A percentile compares a stretch with the other conserved stretches of the same genome.
Evolutionary conservation across 805 yeast species (phyloP).

Genomic region (Starmerella floricola): DNA sequence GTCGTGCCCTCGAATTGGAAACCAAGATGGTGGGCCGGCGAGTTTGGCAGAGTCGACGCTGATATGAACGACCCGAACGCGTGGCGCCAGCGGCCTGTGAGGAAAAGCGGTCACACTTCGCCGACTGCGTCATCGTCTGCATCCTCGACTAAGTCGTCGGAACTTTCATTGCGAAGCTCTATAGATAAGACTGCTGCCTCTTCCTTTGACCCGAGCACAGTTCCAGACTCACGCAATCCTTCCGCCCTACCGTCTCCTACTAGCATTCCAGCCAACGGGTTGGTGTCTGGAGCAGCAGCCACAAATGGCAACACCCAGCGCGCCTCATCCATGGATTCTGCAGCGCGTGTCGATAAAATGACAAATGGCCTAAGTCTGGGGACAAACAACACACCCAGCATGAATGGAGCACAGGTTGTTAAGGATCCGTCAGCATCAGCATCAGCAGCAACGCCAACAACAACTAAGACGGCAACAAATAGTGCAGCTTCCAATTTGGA

Average conservation of each 20-base stretch:
- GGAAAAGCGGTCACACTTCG: not conserved
- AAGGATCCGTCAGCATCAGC: not conserved
- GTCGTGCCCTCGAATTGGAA: slow-evolving; percentile 12
- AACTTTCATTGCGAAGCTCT: too few species aligned
- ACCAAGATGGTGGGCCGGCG: slow-evolving; percentile 73
- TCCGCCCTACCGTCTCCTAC: too few species aligned
- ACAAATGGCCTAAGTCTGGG: too few species aligned
- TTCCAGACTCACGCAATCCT: too few species aligned
- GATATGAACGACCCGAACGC: slow-evolving; percentile 41
- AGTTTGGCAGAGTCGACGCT: slow-evolving; percentile 63
- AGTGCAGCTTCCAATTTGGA: not conserved
- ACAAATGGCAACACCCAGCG: too few species aligned
- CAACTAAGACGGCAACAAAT: not conserved
- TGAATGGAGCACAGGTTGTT: not conserved
- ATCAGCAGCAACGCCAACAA: not conserved
- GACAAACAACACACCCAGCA: too few species aligned
- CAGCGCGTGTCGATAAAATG: too few species aligned
- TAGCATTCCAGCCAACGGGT: too few species aligned
- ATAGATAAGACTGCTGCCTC: too few species aligned
- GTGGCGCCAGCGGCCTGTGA: slow-evolving; percentile 19
- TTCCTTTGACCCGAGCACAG: too few species aligned
- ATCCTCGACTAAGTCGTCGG: not conserved
- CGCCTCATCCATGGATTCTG: too few species aligned
- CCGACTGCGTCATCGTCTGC: not conserved
- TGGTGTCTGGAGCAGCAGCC: too few species aligned